These are phyloP conservation scores for Geosmithia morbida DNA, from an alignment of 2,329 filamentous ascomycete species.

Conservation along the genomic window DNA sequence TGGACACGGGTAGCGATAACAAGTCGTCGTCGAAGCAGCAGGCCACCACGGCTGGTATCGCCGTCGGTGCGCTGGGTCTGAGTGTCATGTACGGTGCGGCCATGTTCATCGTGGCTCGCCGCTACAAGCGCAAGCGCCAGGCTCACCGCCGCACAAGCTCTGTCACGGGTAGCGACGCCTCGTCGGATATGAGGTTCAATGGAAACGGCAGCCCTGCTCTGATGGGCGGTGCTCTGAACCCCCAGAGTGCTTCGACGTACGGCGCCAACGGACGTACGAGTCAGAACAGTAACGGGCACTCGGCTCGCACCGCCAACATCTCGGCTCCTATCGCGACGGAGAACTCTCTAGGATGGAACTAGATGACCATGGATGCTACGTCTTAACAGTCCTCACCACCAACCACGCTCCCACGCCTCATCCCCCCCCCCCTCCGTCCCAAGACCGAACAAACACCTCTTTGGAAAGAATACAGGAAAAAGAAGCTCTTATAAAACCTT, in stretches of 20 bases:
- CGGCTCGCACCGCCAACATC: conserved; percentile 50
- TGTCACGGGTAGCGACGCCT: conserved; percentile 33
- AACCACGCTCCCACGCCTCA: too few relatives aligned
- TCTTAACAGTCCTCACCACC: too few relatives aligned
- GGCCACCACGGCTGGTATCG: conserved; percentile 55
- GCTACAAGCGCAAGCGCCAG: conserved; percentile 78
- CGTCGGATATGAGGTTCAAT: conserved; percentile 38
- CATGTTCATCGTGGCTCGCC: conserved; percentile 85
- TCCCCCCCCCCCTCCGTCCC: too few relatives aligned
- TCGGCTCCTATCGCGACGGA: conserved; percentile 83
- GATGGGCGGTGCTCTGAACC: conserved; percentile 56
- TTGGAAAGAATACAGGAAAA: too few relatives aligned
- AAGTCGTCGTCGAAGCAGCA: conserved; percentile 40
- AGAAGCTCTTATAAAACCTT: too few relatives aligned
- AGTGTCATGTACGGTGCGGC: conserved; percentile 81
- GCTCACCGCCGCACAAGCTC: conserved; percentile 67
- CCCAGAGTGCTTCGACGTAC: conserved; percentile 40
- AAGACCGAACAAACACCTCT: too few relatives aligned
- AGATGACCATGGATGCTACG: conserved; percentile 18
- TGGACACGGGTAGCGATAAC: conserved; percentile 24
- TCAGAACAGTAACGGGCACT: conserved; percentile 47
- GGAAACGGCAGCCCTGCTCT: conserved; percentile 39
- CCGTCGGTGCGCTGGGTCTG: conserved; percentile 61
- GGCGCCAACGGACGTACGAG: conserved; percentile 37
- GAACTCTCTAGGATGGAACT: conserved; percentile 95